Evolutionary conservation across 2,329 filamentous ascomycete species (phyloP).

Genomic region (Xylariaceae sp.): DNA sequence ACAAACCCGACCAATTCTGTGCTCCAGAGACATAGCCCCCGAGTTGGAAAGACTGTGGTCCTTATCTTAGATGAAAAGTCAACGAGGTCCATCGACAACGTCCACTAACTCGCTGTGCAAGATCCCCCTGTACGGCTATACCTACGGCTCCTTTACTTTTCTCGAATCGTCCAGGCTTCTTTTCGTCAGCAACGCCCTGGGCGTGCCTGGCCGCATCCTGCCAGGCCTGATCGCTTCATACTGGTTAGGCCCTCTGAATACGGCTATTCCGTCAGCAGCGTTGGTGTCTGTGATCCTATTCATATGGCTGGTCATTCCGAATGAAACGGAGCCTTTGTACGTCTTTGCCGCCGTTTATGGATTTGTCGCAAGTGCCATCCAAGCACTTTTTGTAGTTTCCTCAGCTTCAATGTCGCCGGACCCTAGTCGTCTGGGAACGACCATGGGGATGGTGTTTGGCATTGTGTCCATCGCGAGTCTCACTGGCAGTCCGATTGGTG

Average conservation of each 20-base stretch:
- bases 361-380: slow-evolving; percentile 12
- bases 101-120: neutral
- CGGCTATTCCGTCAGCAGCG: slow-evolving; percentile 35
- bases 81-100: no score
- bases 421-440: slow-evolving; percentile 44
- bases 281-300: slow-evolving; percentile 33
- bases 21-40: no score
- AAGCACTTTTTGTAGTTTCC: slow-evolving; percentile 10
- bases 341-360: slow-evolving; percentile 16
- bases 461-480: slow-evolving; percentile 46
- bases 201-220: slow-evolving; percentile 42
- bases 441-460: slow-evolving; percentile 49
- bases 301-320: slow-evolving; percentile 43
- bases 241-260: slow-evolving; percentile 42
- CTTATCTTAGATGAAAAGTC: no score
- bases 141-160: slow-evolving; percentile 13
- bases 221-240: slow-evolving; percentile 43
- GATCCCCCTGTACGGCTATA: slow-evolving; percentile 16
- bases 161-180: slow-evolving; percentile 40
- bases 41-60: no score
- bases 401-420: slow-evolving; percentile 36
- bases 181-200: slow-evolving; percentile 47
- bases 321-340: slow-evolving; percentile 3
- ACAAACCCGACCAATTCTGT: no score
- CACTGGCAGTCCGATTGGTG: slow-evolving; percentile 41